Evolutionary conservation across 2,329 filamentous ascomycete species (phyloP).

Genomic region (Onygena corvina): DNA sequence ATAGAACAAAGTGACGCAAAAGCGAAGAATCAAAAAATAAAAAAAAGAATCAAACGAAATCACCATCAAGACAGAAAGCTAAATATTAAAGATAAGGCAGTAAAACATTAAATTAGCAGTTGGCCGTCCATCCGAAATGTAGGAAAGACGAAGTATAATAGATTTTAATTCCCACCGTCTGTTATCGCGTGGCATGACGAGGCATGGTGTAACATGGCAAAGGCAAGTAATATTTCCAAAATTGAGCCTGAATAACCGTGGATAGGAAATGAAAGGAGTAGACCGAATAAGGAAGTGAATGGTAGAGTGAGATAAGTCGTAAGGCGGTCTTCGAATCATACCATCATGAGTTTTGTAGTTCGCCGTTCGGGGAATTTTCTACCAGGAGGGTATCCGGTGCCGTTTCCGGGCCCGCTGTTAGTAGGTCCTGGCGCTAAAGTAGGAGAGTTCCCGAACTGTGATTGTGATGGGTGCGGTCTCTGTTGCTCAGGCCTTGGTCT

Average conservation of each 20-base stretch:
- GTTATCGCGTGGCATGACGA: neutral
- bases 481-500: neutral
- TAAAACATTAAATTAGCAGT: constrained; percentile 7
- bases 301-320: neutral
- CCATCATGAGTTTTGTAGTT: constrained; percentile 40
- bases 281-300: neutral
- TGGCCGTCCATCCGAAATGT: neutral
- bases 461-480: constrained; percentile 5
- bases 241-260: neutral
- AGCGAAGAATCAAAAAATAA: neutral
- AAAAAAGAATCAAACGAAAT: neutral
- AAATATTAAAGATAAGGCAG: constrained; percentile 1
- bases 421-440: constrained; percentile 17
- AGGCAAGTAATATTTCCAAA: neutral
- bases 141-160: neutral
- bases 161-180: neutral
- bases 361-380: constrained; percentile 38
- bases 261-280: neutral
- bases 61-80: neutral
- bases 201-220: neutral
- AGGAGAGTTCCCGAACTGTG: neutral
- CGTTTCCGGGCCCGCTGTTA: constrained; percentile 15
- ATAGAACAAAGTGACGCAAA: neutral
- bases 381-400: constrained; percentile 5
- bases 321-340: constrained; percentile 20